These are phyloP conservation scores for Venturia effusa DNA, from an alignment of 2,329 filamentous ascomycete species.

Conservation along the genomic window DNA sequence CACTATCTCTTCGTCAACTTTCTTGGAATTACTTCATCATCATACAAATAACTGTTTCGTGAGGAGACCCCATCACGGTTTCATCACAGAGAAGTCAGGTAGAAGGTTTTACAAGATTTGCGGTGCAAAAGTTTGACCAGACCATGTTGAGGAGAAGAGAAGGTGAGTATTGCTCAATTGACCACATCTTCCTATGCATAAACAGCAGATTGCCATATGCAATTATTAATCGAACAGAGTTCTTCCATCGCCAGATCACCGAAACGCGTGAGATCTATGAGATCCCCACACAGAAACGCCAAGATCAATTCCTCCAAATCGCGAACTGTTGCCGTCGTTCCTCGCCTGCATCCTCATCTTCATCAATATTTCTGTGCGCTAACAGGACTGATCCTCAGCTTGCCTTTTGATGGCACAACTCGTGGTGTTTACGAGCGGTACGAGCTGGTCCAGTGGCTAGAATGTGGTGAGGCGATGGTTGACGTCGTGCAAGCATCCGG, in stretches of 20 bases:
- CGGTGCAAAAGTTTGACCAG: neutral
- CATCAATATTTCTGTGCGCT: neutral
- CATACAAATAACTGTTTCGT: neutral
- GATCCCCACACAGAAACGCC: neutral
- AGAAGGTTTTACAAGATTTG: neutral
- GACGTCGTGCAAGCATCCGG: neutral
- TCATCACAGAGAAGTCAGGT: neutral
- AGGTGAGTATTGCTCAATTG: neutral
- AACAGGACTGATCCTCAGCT: neutral
- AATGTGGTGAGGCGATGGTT: neutral
- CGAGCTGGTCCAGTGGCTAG: neutral
- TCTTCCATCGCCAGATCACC: neutral
- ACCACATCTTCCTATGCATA: neutral
- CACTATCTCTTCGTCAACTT: too few species aligned
- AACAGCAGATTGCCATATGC: neutral
- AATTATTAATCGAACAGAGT: neutral
- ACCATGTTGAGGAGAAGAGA: neutral
- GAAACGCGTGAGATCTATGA: neutral
- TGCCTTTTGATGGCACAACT: neutral
- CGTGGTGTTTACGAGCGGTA: neutral
- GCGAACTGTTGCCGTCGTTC: neutral
- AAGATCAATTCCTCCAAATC: neutral
- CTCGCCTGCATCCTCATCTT: neutral
- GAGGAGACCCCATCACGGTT: neutral
- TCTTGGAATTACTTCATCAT: neutral